Percentiles rank a stretch among this genome's conserved stretches.
Conservation (phyloP, 202 grass and related monocot species). For the Cymbopogon flexuosus region DNA sequence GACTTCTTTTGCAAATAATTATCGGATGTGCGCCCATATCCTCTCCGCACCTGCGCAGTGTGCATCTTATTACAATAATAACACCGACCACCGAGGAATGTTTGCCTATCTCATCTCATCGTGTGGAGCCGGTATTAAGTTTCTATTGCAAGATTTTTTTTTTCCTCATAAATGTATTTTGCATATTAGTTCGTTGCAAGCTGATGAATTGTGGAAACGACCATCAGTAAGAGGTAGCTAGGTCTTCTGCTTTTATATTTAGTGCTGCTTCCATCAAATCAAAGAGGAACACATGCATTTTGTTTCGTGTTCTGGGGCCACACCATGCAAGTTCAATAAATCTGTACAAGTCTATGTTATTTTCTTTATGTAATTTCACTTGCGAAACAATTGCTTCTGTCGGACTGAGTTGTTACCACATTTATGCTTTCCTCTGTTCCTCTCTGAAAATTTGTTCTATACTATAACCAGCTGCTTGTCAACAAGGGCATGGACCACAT, state of each 20-base stretch:
- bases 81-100: neutral
- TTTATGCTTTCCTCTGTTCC: no score
- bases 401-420: no score
- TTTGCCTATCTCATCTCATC: neutral
- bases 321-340: neutral
- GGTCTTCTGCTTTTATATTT: neutral
- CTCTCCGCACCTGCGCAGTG: neutral
- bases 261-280: neutral
- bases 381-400: no score
- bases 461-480: neutral
- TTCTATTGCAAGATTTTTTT: neutral
- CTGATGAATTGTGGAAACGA: neutral
- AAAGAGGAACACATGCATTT: neutral
- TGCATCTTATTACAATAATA: neutral
- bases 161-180: neutral
- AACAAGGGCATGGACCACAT: constrained; percentile 5
- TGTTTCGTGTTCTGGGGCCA: neutral
- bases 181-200: neutral
- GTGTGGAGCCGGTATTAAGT: neutral
- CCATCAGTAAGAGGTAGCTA: neutral
- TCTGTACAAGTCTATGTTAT: neutral
- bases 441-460: no score
- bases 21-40: no score
- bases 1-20: neutral
- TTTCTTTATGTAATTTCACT: no score